Evolutionary conservation across 2,329 filamentous ascomycete genomes (phyloP), one percentile per base, ranked within the genome.

Genomic region (Colletotrichum lentis): DNA sequence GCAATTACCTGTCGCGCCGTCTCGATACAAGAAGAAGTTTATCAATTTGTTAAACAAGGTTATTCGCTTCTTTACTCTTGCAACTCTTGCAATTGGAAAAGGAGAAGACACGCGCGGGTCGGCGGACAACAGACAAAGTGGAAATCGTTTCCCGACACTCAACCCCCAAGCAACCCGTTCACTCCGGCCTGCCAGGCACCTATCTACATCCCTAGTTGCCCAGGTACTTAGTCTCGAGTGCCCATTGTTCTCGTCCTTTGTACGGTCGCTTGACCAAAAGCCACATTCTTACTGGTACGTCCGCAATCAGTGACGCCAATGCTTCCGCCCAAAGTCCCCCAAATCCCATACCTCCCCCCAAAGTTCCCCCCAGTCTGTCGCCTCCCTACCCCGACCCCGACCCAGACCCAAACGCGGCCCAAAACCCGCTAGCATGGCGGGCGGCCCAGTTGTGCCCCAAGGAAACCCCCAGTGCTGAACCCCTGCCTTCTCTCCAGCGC

Each of bases 401-500:
- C 47, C 31, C 64, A 52, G 60, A 64, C 64, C 64, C 27, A 68
- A 68, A 65, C 62, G 61, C 55, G 62, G 55, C 62, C 66, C 62
- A 69, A 69, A 64, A 61, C 66, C 62, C 37, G 53, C 62, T 69
- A 66, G 64, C 59, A 63, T 24, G 58, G 64, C 37, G 50, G 64
- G 52, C 52, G 35, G 59, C 59, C 58, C 52, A 63, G 55, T 66
- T 50, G 55, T 50, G 57, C 62, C 43, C 57, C 62, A 69, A 55
- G 49, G 50, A 60, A 43, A 24, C 52, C 57, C 44, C 57, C 44
- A 64, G 41, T 60, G 52, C 71, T 64, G 59, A 70, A 53, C 65
- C 58, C 53, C 59, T 67, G 71, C 62, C 67, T 65, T 54, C 57
- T 66, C 67, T 64, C 63, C 61, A 62, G 62, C 59, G 67, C 70